Evolutionary conservation across 805 yeast species (phyloP), one percentile per base, ranked within the genome.

Genomic region (Peterozyma toletana): DNA sequence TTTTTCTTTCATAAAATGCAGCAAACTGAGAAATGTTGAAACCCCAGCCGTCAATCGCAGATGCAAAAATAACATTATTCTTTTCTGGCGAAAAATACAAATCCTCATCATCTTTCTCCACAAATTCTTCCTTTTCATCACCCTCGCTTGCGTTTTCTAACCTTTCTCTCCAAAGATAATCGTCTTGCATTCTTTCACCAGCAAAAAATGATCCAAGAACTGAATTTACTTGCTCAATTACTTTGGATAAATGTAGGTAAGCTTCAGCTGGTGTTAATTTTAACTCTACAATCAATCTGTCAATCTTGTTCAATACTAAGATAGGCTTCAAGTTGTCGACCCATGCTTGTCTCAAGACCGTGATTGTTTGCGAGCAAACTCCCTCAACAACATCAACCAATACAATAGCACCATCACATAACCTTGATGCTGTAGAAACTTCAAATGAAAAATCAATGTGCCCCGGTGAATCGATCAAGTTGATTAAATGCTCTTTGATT

Each of bases 1-100:
- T 67, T 54, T 88, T 88, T 40, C 78, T 77, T 64, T 84, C 93
- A 59, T 88, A 87, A 31, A 93, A 79, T 45, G 84, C 81, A 7
- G 96, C 86, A 62, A 93, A 86, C 51, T 93, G 96, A 41, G 86
- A 78, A 40, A 93, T 71, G 37, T 87, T 85, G 62, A 93, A 93
- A 1, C 98, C 99, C 98, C 99, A 93, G 11, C 98, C 98, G 64
- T 93, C 99, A 15, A 85, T 71, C 1, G 99, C 99, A 29, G 78
- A 73, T 0, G 96, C 91, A 67, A 91, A 91, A 0, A 91, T 78
- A 5, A 91, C 96, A 56, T 91, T 91, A 57, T 88, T 88, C 51
- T 78, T 75, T 41, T 83, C 86, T 0, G 99, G 99, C 14, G 86
- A 73, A 50, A 91, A 91, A 58, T 90, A 90, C 21, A 90, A 64